Evolutionary conservation across 257 asterid genomes (phyloP).

Genomic region (Orobanche coerulescens): DNA sequence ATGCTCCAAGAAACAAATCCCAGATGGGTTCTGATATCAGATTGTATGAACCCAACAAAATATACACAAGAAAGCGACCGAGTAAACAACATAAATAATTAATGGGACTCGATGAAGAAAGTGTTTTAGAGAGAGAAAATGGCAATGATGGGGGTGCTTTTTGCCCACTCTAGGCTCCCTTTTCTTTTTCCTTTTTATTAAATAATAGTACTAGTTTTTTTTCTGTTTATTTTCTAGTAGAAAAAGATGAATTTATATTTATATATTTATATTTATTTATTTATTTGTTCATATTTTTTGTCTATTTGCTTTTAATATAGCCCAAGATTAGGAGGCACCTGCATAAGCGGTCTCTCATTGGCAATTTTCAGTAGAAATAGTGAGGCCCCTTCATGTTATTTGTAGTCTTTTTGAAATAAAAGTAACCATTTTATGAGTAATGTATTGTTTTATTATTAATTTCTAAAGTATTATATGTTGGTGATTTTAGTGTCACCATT

Average conservation of each 20-base stretch:
- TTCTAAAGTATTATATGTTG: too few species aligned
- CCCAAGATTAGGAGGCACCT: conserved; percentile 23
- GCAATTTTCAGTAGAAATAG: not conserved
- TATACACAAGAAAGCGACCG: conserved; percentile 2
- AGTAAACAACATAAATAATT: not conserved
- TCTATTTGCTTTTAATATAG: too few species aligned
- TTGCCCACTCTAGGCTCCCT: too few species aligned
- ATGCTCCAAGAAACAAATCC: conserved; percentile 21
- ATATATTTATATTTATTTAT: too few species aligned
- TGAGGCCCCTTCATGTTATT: too few species aligned
- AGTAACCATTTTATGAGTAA: too few species aligned
- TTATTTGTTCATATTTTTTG: too few species aligned
- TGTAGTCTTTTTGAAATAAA: too few species aligned
- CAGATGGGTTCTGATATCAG: conserved; percentile 24
- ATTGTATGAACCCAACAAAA: conserved; percentile 12
- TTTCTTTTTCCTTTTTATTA: too few species aligned
- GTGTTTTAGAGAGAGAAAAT: conserved; percentile 14
- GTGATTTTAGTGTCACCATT: too few species aligned
- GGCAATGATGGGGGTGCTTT: conserved; percentile 14
- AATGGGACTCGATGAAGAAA: not conserved
- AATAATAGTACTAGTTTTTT: too few species aligned
- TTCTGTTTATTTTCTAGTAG: conserved; percentile 6
- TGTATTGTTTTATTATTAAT: too few species aligned
- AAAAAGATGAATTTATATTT: conserved; percentile 18
- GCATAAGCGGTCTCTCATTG: conserved; percentile 27